Evolutionary conservation across 2,329 filamentous ascomycete genomes (phyloP).

Genomic region (Calonectria crousiana): DNA sequence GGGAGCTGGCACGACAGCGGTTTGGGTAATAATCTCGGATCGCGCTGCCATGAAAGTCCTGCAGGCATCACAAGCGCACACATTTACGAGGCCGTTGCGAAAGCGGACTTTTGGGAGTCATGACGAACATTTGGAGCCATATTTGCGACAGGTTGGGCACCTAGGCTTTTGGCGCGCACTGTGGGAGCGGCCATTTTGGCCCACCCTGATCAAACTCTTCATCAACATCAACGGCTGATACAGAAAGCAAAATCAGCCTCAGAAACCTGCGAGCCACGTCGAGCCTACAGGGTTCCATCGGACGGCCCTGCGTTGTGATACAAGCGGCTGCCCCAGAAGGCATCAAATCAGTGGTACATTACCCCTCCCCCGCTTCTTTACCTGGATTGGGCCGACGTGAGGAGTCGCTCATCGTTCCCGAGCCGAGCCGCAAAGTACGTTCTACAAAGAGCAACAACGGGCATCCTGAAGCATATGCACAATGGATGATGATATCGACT

Average conservation of each 20-base stretch:
- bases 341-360: not conserved
- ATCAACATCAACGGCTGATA: slow-evolving; percentile 31
- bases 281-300: not conserved
- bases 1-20: slow-evolving; percentile 80
- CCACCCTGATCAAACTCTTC: slow-evolving; percentile 46
- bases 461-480: not conserved
- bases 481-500: slow-evolving; percentile 53
- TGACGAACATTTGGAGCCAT: not conserved
- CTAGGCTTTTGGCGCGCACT: slow-evolving; percentile 39
- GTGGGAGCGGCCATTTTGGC: slow-evolving; percentile 42
- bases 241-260: not conserved
- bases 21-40: slow-evolving; percentile 67
- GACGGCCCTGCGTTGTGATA: not conserved
- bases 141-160: slow-evolving; percentile 1
- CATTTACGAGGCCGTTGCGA: not conserved
- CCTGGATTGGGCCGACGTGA: not conserved
- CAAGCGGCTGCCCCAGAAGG: not conserved
- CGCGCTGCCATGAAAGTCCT: not conserved
- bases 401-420: not conserved
- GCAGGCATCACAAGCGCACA: not conserved
- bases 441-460: not conserved
- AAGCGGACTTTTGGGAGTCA: not conserved
- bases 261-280: slow-evolving; percentile 17
- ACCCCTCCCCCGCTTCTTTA: not conserved
- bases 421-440: not conserved